phyloP scores from a whole-genome alignment of 805 yeast genomes.

The Komagataella pastoris region DNA sequence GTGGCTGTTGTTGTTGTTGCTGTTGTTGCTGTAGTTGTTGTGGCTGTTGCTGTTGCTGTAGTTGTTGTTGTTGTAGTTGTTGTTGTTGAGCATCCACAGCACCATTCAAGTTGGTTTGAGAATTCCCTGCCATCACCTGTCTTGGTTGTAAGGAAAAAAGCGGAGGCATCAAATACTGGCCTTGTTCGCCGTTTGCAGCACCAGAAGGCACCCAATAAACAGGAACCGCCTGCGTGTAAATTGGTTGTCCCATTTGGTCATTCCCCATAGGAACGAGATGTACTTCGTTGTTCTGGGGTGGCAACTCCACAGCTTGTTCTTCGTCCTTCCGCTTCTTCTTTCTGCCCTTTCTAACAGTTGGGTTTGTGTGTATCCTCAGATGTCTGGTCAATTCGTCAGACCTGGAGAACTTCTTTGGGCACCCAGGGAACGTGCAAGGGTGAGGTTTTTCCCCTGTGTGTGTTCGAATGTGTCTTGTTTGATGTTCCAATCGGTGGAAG shows the following conservation, averaged over 20 bases:
- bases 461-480: slow-evolving; percentile 81
- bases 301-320: background rate
- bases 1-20: slow-evolving; percentile 6
- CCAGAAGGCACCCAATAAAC: slow-evolving; percentile 5
- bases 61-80: slow-evolving; percentile 5
- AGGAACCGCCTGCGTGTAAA: slow-evolving; percentile 18
- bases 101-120: background rate
- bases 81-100: slow-evolving; percentile 1
- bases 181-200: slow-evolving; percentile 11
- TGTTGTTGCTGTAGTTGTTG: slow-evolving; percentile 6
- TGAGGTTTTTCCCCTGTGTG: slow-evolving; percentile 94
- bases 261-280: slow-evolving; percentile 15
- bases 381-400: slow-evolving; percentile 83
- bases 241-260: slow-evolving; percentile 16
- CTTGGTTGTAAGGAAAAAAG: background rate
- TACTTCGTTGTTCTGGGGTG: slow-evolving; percentile 1
- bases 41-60: slow-evolving; percentile 2
- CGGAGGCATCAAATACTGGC: background rate
- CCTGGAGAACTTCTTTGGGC: slow-evolving; percentile 67
- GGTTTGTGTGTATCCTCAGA: slow-evolving; percentile 63
- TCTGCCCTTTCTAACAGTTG: slow-evolving; percentile 15
- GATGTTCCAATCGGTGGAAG: slow-evolving; percentile 81
- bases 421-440: slow-evolving; percentile 73
- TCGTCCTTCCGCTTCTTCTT: background rate
- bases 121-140: background rate